These are phyloP conservation scores for Lentinula sp. DNA, from an alignment of 768 basidiomycete species.

Conservation along the genomic window DNA sequence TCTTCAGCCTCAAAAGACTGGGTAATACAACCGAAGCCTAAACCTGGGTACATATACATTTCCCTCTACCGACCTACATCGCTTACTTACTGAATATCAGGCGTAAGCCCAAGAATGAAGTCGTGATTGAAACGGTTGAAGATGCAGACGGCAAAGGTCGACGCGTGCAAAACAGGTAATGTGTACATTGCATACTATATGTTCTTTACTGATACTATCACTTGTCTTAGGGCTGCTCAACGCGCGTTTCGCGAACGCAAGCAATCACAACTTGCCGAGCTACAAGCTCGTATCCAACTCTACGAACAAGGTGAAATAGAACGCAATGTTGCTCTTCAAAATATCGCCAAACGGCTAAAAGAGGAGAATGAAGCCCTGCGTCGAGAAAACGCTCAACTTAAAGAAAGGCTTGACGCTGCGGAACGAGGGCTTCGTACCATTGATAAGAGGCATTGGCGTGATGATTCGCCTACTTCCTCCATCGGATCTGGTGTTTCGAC, in stretches of 20 bases:
- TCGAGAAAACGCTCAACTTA: conserved; percentile 59
- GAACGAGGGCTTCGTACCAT: conserved; percentile 30
- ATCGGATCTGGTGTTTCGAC: conserved; percentile 18
- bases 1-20: conserved; percentile 78
- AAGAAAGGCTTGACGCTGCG: conserved; percentile 38
- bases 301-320: conserved; percentile 92
- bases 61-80: background rate
- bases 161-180: conserved; percentile 71
- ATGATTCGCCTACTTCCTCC: conserved; percentile 36
- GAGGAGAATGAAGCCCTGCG: conserved; percentile 79
- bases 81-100: background rate
- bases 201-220: conserved; percentile 8
- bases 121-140: conserved; percentile 10
- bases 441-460: conserved; percentile 57
- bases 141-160: conserved; percentile 54
- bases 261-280: conserved; percentile 81
- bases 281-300: conserved; percentile 77
- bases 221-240: conserved; percentile 62
- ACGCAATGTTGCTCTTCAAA: conserved; percentile 79
- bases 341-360: conserved; percentile 76
- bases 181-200: background rate
- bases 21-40: conserved; percentile 82
- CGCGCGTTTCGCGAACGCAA: conserved; percentile 88
- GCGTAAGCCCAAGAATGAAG: conserved; percentile 79
- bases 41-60: conserved; percentile 45